Evolutionary conservation across 495 filamentous ascomycete species (phyloP).

Genomic region (Niebla homalea): DNA sequence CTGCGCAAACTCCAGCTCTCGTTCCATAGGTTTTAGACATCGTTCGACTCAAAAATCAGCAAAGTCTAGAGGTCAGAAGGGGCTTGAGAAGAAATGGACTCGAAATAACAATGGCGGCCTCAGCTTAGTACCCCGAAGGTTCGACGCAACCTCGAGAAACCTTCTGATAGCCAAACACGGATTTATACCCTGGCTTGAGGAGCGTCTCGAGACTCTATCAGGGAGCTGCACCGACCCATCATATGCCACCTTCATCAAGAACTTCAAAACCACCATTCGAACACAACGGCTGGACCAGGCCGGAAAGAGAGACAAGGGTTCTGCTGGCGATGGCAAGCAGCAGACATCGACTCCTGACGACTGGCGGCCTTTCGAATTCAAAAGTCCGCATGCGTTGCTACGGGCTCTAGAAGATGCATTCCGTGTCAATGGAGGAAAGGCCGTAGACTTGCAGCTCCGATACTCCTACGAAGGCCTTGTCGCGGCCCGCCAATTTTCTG

Average conservation of each 20-base stretch:
- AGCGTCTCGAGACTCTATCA: conserved; percentile 3
- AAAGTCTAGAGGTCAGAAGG: no score
- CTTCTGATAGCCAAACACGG: not conserved
- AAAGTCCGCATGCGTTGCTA: conserved; percentile 5
- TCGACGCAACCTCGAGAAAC: not conserved
- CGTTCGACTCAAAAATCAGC: no score
- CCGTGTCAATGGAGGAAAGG: conserved; percentile 30
- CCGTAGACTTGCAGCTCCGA: conserved; percentile 42
- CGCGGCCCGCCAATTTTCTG: conserved; percentile 28
- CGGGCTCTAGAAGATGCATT: conserved; percentile 42
- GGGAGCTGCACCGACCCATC: not conserved
- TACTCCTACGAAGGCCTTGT: conserved; percentile 45
- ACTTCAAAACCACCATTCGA: not conserved
- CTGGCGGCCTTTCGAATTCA: conserved; percentile 9
- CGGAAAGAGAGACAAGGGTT: not conserved
- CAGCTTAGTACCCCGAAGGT: not conserved
- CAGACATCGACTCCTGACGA: not conserved
- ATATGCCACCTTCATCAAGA: not conserved
- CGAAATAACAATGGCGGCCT: no score
- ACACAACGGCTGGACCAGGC: not conserved
- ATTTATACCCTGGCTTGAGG: conserved; percentile 1
- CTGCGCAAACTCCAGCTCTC: not conserved
- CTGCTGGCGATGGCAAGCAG: not conserved
- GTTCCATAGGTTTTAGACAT: no score
- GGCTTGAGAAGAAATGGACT: no score